Percentiles rank a stretch among this genome's conserved stretches.
phyloP scores from a whole-genome alignment of 2,329 filamentous ascomycete genomes.

The Pseudogymnoascus sp. region DNA sequence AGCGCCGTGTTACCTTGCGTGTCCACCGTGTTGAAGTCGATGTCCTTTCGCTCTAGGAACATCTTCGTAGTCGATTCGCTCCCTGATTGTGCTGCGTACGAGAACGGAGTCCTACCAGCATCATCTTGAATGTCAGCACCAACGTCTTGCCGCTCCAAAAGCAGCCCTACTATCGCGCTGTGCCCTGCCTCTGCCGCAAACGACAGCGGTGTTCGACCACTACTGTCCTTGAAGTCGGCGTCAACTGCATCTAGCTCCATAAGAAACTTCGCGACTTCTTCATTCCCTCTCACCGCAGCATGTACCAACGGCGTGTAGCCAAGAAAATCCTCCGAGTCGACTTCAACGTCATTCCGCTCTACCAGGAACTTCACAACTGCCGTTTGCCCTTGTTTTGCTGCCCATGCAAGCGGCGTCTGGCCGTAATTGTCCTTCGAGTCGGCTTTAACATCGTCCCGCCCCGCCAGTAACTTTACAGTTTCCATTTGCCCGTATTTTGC shows the following conservation, averaged over 20 bases:
- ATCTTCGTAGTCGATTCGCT: neutral
- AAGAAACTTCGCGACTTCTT: neutral
- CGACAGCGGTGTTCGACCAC: no score
- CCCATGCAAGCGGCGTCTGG: conserved; percentile 9
- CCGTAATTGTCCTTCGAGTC: neutral
- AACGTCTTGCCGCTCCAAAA: no score
- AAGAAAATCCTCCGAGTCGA: neutral
- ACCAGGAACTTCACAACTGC: neutral
- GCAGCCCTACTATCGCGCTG: no score
- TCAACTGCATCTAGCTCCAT: neutral
- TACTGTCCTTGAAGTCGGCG: neutral
- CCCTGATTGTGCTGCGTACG: neutral
- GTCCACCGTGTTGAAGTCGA: no score
- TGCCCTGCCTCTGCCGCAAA: no score
- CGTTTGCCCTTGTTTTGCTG: neutral
- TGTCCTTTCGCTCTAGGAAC: neutral
- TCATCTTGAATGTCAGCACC: neutral
- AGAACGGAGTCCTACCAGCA: neutral
- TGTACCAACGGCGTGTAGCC: neutral
- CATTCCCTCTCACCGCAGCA: neutral
- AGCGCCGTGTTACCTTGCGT: neutral
- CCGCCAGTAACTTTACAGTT: neutral
- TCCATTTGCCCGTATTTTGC: neutral
- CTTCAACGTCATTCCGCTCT: neutral
- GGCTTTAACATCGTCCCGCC: neutral